Conservation (phyloP, 1,139 yeast genomes). For the Debaryomyces subglobosus region DNA sequence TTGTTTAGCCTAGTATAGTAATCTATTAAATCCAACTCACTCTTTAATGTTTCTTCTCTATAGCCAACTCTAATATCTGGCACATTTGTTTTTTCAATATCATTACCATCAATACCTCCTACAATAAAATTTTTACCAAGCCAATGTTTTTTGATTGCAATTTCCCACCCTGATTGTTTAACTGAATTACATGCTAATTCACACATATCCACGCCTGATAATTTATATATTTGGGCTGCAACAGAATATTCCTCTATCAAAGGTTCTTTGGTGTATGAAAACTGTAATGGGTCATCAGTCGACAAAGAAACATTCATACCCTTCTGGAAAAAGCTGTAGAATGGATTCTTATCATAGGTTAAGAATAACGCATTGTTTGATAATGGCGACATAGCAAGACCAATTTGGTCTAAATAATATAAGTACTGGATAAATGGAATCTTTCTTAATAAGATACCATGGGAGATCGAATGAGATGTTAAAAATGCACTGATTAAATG, state of each 20-base stretch:
- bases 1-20: slow-evolving; percentile 47
- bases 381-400: slow-evolving; percentile 98
- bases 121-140: slow-evolving; percentile 68
- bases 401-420: slow-evolving; percentile 91
- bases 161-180: slow-evolving; percentile 90
- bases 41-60: slow-evolving; percentile 76
- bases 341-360: slow-evolving; percentile 94
- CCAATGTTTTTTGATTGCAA: slow-evolving; percentile 86
- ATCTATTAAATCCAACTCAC: slow-evolving; percentile 73
- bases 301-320: slow-evolving; percentile 93
- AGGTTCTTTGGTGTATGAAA: slow-evolving; percentile 97
- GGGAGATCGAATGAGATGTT: slow-evolving; percentile 90
- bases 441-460: slow-evolving; percentile 90
- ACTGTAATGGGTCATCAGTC: slow-evolving; percentile 75
- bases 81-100: slow-evolving; percentile 91
- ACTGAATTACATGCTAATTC: slow-evolving; percentile 89
- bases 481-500: slow-evolving; percentile 90
- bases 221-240: slow-evolving; percentile 94
- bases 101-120: slow-evolving; percentile 77
- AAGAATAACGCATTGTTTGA: slow-evolving; percentile 94
- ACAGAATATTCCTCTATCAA: slow-evolving; percentile 95
- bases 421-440: slow-evolving; percentile 93
- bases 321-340: slow-evolving; percentile 83
- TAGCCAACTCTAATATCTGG: slow-evolving; percentile 85
- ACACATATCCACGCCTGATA: slow-evolving; percentile 95